Evolutionary conservation across 805 yeast genomes (phyloP), one percentile per base, ranked within the genome.

Genomic region (Ogataea paradorogensis): DNA sequence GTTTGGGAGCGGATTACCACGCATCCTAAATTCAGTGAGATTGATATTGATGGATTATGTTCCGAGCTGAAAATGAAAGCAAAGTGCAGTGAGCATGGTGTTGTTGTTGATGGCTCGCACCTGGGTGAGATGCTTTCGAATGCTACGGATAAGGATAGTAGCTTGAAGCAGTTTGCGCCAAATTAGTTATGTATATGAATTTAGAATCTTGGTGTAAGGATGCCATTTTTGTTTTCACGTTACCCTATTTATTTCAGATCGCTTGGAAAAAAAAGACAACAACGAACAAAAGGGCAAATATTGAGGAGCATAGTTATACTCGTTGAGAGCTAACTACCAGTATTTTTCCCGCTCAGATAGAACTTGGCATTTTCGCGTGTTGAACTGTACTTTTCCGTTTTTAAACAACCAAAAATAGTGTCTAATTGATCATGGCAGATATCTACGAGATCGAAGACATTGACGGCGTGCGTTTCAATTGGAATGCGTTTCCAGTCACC

Each of bases 1-100:
- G 83, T 91, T 11, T 93, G 99, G 99, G 98, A 91, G 62, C 76
- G 98, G 56, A 84, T 93, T 27, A 85, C 96, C 2, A 65, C 93
- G 15, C 98, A 93, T 70, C 98, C 99, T 24, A 79, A 84, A 58
- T 93, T 90, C 62, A 80, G 93, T 5, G 96, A 90, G 44, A 71
- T 93, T 38, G 99, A 93, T 62, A 90, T 93, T 49, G 97, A 91
- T 58, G 95, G 96, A 2, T 73, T 93, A 59, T 93, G 99, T 72
- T 59, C 67, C 30, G 99, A 93, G 66, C 73, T 93, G 58, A 85
- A 91, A 64, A 65, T 81, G 27, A 93, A 91, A 73, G 99, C 98
- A 9, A 89, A 88, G 65, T 93, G 99, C 68, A 83, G 95, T 10
- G 97, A 91, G 57, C 68, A 73, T 40, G 99, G 99, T 13, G 97